Evolutionary conservation across 2,329 filamentous ascomycete species (phyloP), one percentile per base, ranked within the genome.

Genomic region (Pezicula carpinea): DNA sequence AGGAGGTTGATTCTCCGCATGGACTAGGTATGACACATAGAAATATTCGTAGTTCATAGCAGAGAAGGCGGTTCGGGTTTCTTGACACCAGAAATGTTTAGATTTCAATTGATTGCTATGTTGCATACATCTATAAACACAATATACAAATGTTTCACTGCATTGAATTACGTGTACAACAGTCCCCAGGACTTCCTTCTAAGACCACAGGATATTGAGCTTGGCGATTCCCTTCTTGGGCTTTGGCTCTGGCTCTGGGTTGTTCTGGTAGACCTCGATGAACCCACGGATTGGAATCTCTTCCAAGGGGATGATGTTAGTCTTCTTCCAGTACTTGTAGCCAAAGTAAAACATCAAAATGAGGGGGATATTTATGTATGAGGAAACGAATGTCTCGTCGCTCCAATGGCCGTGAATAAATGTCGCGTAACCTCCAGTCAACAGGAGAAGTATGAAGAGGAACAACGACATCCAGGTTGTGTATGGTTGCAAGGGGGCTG

Each of bases 331-430:
- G 14, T 79, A 51, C 62, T 81, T 80, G 70, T 76, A 80, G 46
- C 73, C 69, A 13, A 67, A 55, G 54, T 73, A 38, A 64, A 82
- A 66, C 2, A 69, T 47, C 5, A 77, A 54, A 56, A 85, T 84
- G 21, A 82, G 75, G 0, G 80, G 79, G 43, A 86, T 77, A n/a
- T 81, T 81, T 15, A 85, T 74, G 55, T 86, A 86, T 0, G 79
- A 73, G 0, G 80, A 82, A n/a, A 85, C 67, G 56, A 87, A 86
- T 34, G 65, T 72, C 18, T 70, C 70, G 0, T 70, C 71, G 14
- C 71, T 73, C 74, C 79, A 86, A 19, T 79, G 74, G 4, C 70
- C 68, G 0, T 76, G 73, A 61, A 79, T 80, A 59, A 86, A 86
- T 2, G 80, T 75, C 17, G 73, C 73, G 57, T 85, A 85, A 1